Percentiles rank a stretch among this genome's conserved stretches.
These are phyloP conservation scores for Globisporangium nunn DNA, from an alignment of 352 stramenopile species.

Conservation along the genomic window DNA sequence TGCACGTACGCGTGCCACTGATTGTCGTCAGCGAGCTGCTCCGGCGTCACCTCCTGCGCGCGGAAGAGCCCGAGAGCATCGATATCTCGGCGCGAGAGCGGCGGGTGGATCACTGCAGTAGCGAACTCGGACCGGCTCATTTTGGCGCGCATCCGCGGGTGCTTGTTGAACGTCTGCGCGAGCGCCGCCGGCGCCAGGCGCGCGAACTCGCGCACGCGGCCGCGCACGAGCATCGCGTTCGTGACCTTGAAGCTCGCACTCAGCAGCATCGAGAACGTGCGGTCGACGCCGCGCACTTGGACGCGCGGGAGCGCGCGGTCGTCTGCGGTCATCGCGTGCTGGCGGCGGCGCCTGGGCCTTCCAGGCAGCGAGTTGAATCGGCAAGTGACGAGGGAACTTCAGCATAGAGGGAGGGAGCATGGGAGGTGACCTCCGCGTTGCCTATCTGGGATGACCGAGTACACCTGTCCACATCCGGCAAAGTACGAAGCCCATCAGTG, in stretches of 20 bases:
- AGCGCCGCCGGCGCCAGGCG: not conserved
- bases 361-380: no score
- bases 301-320: not conserved
- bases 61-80: conserved; percentile 13
- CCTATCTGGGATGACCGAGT: no score
- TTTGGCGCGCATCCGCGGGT: conserved; percentile 4
- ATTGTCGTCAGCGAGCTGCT: not conserved
- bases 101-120: conserved; percentile 28
- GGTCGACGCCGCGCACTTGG: not conserved
- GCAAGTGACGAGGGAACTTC: no score
- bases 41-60: conserved; percentile 20
- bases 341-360: no score
- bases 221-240: not conserved
- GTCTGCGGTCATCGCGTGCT: not conserved
- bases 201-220: not conserved
- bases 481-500: no score
- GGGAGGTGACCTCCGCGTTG: no score
- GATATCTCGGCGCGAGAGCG: conserved; percentile 22
- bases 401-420: no score
- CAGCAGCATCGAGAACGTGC: not conserved
- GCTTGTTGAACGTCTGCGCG: conserved; percentile 3
- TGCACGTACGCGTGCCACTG: conserved; percentile 4
- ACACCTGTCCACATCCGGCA: no score
- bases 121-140: conserved; percentile 10
- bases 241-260: not conserved